Conservation (phyloP, 768 basidiomycete species). For the Suillus clintonianus region DNA sequence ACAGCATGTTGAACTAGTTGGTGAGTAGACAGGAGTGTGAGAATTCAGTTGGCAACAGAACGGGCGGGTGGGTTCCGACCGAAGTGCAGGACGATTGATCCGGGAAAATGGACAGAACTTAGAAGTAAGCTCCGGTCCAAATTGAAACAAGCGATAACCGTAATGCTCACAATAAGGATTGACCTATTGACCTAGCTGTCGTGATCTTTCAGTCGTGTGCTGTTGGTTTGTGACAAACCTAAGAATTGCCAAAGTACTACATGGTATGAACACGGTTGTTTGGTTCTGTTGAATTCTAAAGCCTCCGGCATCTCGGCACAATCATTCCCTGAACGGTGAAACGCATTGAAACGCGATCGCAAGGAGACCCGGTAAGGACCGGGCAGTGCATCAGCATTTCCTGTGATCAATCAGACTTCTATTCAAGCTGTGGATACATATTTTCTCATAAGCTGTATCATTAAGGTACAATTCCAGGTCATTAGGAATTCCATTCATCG, state of each 20-base stretch:
- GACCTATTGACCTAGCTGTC: not conserved
- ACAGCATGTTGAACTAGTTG: conserved; percentile 28
- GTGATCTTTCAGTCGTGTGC: not conserved
- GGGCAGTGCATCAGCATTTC: not conserved
- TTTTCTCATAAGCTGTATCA: not conserved
- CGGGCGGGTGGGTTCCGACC: not conserved
- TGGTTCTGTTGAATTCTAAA: conserved; percentile 28
- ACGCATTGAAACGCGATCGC: not conserved
- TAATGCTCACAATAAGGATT: too few species aligned
- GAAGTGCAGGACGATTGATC: not conserved
- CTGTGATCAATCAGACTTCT: not conserved
- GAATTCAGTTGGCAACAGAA: not conserved
- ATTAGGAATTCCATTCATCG: not conserved
- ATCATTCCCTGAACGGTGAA: not conserved
- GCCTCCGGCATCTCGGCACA: conserved; percentile 15
- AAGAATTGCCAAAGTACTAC: not conserved
- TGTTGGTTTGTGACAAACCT: not conserved
- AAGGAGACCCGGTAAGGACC: not conserved
- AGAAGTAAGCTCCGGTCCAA: not conserved
- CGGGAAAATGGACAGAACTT: not conserved
- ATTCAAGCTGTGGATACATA: not conserved
- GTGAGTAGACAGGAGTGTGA: not conserved
- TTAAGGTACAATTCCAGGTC: not conserved
- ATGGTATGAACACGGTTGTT: conserved; percentile 12
- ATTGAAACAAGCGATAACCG: not conserved